A percentile compares a stretch with the other conserved stretches of the same genome.
Conservation (phyloP, 495 filamentous ascomycete species). For the Chaetomium tenue region DNA sequence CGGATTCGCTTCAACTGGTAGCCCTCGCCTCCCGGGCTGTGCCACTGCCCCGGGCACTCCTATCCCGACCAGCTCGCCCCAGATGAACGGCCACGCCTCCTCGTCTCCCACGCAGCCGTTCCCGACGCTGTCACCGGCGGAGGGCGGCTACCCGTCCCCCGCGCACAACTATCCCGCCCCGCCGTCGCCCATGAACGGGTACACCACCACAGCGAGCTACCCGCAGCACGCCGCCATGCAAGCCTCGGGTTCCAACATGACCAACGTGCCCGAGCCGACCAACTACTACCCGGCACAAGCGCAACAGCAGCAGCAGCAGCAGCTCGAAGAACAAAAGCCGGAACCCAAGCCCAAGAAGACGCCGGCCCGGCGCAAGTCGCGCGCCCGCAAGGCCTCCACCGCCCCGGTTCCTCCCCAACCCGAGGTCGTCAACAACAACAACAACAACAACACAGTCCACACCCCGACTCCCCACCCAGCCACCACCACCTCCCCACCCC, state of each 20-base stretch:
- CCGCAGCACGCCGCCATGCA: background rate
- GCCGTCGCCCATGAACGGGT: slow-evolving; percentile 4
- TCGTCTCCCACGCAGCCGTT: background rate
- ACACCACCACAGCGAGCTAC: background rate
- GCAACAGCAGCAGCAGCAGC: background rate
- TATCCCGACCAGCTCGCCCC: background rate
- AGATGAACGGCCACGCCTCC: background rate
- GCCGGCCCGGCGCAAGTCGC: slow-evolving; percentile 7
- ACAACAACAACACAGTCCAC: background rate
- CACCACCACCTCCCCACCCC: too few relatives aligned
- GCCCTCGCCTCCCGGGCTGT: background rate
- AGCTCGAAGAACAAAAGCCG: background rate
- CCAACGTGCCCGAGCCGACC: background rate
- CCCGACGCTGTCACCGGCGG: background rate
- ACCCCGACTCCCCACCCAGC: too few relatives aligned
- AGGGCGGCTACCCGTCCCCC: background rate
- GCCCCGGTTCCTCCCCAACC: background rate
- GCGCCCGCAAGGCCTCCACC: slow-evolving; percentile 14
- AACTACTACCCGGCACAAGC: background rate
- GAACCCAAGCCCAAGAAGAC: background rate
- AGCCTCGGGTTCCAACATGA: background rate
- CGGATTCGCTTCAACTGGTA: background rate
- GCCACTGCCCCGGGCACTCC: background rate
- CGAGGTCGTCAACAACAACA: background rate
- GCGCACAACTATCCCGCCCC: background rate